phyloP scores from a whole-genome alignment of 345 rosid species.

The Sisymbrium altissimum region DNA sequence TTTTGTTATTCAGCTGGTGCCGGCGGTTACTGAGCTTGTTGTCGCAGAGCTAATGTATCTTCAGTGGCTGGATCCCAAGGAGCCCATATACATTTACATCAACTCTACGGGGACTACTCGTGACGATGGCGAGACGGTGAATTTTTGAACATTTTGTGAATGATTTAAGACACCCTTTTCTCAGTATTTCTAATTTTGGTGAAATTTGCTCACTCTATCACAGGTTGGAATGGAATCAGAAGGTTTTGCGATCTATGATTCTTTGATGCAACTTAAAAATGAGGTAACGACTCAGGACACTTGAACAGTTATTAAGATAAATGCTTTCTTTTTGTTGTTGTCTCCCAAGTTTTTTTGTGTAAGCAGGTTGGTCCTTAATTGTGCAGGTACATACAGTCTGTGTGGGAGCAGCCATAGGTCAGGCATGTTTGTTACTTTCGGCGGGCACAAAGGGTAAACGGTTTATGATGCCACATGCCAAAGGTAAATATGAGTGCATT shows the following conservation, averaged over 20 bases:
- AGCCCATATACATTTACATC: constrained; percentile 71
- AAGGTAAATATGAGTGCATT: constrained; percentile 43
- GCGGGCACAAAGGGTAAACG: constrained; percentile 85
- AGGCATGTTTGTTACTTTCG: constrained; percentile 77
- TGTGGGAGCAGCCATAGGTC: constrained; percentile 79
- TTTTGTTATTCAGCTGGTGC: constrained; percentile 62
- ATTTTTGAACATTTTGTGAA: constrained; percentile 6
- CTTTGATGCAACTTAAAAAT: constrained; percentile 65
- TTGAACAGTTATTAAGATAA: neutral
- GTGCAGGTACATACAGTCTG: constrained; percentile 71
- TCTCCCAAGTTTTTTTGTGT: constrained; percentile 10
- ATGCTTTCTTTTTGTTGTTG: neutral
- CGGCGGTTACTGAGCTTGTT: constrained; percentile 80
- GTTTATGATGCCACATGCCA: constrained; percentile 87
- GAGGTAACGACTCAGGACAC: constrained; percentile 41
- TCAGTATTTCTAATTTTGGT: neutral
- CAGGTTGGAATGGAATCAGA: constrained; percentile 92
- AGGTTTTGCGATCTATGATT: constrained; percentile 89
- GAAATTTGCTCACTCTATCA: neutral
- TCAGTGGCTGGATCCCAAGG: constrained; percentile 71
- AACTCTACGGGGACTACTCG: constrained; percentile 91
- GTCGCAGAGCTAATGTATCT: constrained; percentile 78
- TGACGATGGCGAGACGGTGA: constrained; percentile 87
- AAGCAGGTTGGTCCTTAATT: constrained; percentile 13
- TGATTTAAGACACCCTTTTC: neutral